phyloP scores from a whole-genome alignment of 2,329 filamentous ascomycete genomes.

The Fusarium tjaetaba region DNA sequence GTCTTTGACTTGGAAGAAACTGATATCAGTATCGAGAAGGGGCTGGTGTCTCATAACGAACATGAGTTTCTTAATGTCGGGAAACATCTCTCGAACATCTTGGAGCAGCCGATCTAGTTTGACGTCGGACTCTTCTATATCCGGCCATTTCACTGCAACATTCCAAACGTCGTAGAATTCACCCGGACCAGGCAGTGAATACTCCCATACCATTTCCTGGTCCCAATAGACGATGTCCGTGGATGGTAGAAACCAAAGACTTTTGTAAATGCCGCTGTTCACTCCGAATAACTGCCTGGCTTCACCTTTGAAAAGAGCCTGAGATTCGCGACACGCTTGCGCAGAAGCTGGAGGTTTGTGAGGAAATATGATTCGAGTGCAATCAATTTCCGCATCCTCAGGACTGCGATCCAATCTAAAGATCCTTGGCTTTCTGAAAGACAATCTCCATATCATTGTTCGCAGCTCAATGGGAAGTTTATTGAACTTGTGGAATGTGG shows the following conservation, averaged over 20 bases:
- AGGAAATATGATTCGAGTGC: background rate
- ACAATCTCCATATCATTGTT: background rate
- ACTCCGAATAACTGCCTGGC: background rate
- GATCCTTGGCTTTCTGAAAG: background rate
- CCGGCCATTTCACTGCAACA: background rate
- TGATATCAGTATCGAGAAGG: background rate
- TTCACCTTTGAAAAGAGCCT: background rate
- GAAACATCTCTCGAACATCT: background rate
- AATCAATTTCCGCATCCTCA: background rate
- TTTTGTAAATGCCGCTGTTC: background rate
- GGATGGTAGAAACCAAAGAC: background rate
- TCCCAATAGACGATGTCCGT: slow-evolving; percentile 8
- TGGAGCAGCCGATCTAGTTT: background rate
- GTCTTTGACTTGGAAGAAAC: background rate
- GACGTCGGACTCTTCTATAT: background rate
- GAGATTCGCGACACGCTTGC: background rate
- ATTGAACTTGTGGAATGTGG: background rate
- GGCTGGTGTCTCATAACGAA: background rate
- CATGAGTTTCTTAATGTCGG: background rate
- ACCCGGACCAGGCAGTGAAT: background rate
- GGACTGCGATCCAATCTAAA: background rate
- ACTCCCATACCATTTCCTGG: background rate
- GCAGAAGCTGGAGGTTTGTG: background rate
- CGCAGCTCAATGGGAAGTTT: background rate
- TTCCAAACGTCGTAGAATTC: background rate